Percentiles rank a stretch among this genome's conserved stretches.
Conservation (phyloP, 2,329 filamentous ascomycete species). For the Cercospora janseana region DNA sequence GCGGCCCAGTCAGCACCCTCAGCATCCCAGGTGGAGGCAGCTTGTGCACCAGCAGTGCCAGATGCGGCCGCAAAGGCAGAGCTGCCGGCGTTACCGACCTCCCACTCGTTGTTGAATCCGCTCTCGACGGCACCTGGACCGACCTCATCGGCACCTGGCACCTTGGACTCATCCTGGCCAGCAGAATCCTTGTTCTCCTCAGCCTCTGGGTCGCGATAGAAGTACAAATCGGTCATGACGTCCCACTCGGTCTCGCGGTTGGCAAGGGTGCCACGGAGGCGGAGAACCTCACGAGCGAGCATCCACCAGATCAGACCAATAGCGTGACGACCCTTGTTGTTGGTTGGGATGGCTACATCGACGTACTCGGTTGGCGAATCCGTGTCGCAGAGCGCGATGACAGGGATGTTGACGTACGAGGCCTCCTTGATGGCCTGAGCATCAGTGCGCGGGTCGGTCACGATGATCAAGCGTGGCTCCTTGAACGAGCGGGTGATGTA, state of each 20-base stretch:
- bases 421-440: slow-evolving; percentile 99
- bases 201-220: slow-evolving; percentile 99
- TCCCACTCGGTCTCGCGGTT: slow-evolving; percentile 98
- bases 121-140: slow-evolving; percentile 74
- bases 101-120: slow-evolving; percentile 83
- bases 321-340: slow-evolving; percentile 99
- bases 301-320: slow-evolving; percentile 99
- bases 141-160: slow-evolving; percentile 79
- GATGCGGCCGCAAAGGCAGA: slow-evolving; percentile 62
- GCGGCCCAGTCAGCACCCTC: slow-evolving; percentile 67
- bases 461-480: slow-evolving; percentile 98
- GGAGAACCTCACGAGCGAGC: slow-evolving; percentile 98
- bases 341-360: slow-evolving; percentile 99
- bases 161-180: slow-evolving; percentile 80
- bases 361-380: slow-evolving; percentile 99
- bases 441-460: slow-evolving; percentile 99
- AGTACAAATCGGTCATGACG: slow-evolving; percentile 99
- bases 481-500: slow-evolving; percentile 99
- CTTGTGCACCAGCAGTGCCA: slow-evolving; percentile 55
- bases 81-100: slow-evolving; percentile 63
- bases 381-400: slow-evolving; percentile 98
- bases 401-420: slow-evolving; percentile 99
- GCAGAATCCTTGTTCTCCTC: slow-evolving; percentile 96
- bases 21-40: slow-evolving; percentile 64
- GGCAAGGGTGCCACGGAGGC: slow-evolving; percentile 93